Percentiles rank a stretch among this genome's conserved stretches.
These are phyloP conservation scores for Rhodotorula mucilaginosa DNA, from an alignment of 1,284 basidiomycete species.

Conservation along the genomic window DNA sequence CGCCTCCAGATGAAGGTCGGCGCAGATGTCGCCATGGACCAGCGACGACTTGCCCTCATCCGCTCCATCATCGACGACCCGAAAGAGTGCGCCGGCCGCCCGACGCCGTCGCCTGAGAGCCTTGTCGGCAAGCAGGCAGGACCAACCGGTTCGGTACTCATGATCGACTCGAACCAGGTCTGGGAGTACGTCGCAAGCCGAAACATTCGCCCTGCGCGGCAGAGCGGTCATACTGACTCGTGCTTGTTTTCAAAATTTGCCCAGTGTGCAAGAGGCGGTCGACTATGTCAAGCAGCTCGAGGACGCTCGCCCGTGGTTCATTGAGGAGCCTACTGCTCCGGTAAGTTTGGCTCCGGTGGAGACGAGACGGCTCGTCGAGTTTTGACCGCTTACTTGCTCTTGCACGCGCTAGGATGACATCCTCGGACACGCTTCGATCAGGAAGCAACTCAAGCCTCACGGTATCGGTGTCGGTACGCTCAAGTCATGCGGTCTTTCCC, in stretches of 20 bases:
- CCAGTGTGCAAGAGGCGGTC: constrained; percentile 73
- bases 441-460: constrained; percentile 72
- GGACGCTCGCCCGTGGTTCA: constrained; percentile 92
- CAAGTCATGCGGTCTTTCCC: background rate
- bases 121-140: constrained; percentile 85
- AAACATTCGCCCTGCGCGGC: no score
- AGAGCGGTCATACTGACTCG: no score
- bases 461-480: constrained; percentile 69
- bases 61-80: constrained; percentile 92
- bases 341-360: constrained; percentile 1
- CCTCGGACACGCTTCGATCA: constrained; percentile 74
- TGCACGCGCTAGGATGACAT: constrained; percentile 62
- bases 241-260: no score
- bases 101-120: constrained; percentile 34
- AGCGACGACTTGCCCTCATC: constrained; percentile 81
- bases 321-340: constrained; percentile 91
- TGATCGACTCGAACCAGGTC: constrained; percentile 93
- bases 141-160: constrained; percentile 85
- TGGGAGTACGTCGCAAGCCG: background rate
- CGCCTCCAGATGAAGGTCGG: constrained; percentile 74
- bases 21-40: constrained; percentile 72
- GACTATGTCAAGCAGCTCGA: constrained; percentile 81
- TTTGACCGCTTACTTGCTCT: background rate
- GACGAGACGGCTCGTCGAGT: background rate
- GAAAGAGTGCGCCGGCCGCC: constrained; percentile 47